Evolutionary conservation across 441 rosid species (phyloP), one percentile per base, ranked within the genome.

Genomic region (Erodium moschatum): DNA sequence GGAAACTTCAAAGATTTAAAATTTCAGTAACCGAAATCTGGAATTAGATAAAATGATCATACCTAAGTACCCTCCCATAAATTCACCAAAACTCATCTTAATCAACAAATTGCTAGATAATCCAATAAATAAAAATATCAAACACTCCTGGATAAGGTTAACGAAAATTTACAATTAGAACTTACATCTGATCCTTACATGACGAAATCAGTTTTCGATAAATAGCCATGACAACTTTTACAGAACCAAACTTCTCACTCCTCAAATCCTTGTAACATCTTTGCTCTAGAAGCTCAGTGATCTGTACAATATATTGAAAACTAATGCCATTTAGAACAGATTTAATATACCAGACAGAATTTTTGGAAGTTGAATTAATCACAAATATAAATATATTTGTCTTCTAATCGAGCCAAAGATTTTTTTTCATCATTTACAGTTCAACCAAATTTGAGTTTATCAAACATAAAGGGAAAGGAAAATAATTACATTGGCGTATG

Each of bases 101-200:
- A 44, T 12, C n/a, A 44, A 44, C 50, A 44, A 10, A 9, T 44
- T 44, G 12, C 13, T 44, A 12, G 50, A 0, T 44, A 44, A 44
- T 44, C 50, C n/a, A 44, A 44, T 44, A 12, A 52, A 6, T 19
- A 54, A 15, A 54, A 15, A 54, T 54, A n/a, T 20, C 5, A 54
- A 6, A n/a, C n/a, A 19, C n/a, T 63, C 8, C 21, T 2, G 52
- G 1, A 20, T 19, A 60, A 15, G 31, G 66, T 10, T 38, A 38
- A 63, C 13, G 18, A 46, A 64, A 15, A 61, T 66, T 10, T 52
- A 56, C 40, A 48, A 42, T 69, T 77, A 71, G 19, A 16, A 87
- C 98, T 86, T 87, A 93, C 97, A 89, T 89, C 73, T 87, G 96
- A 82, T 88, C 91, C 82, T 89, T 90, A 78, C 97, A 93, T 65